phyloP scores from a whole-genome alignment of 805 yeast species.

The Metschnikowia lochheadii region DNA sequence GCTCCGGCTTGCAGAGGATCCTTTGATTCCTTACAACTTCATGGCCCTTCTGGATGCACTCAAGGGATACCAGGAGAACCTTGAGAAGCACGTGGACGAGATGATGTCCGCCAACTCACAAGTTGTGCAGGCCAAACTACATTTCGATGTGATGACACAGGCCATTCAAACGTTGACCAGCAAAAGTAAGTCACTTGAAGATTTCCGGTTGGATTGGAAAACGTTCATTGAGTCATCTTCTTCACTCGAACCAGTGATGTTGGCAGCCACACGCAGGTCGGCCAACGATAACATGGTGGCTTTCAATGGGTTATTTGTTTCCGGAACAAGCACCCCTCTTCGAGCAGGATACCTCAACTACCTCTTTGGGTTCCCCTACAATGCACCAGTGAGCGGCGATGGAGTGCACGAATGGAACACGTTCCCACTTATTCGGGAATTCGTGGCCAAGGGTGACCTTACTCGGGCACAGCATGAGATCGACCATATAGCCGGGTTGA shows the following conservation, averaged over 20 bases:
- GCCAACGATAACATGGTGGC: slow-evolving; percentile 69
- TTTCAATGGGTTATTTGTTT: slow-evolving; percentile 52
- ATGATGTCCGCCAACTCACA: not conserved
- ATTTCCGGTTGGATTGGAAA: slow-evolving; percentile 64
- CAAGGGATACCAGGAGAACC: slow-evolving; percentile 41
- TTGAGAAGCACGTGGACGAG: slow-evolving; percentile 36
- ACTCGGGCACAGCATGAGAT: slow-evolving; percentile 52
- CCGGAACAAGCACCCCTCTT: slow-evolving; percentile 38
- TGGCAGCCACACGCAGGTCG: slow-evolving; percentile 69
- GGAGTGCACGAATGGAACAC: slow-evolving; percentile 51
- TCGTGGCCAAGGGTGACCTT: slow-evolving; percentile 47
- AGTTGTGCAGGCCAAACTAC: slow-evolving; percentile 17
- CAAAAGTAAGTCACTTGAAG: slow-evolving; percentile 43
- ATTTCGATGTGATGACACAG: slow-evolving; percentile 22
- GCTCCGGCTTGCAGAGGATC: slow-evolving; percentile 66
- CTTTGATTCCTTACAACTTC: slow-evolving; percentile 69
- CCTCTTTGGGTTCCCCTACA: slow-evolving; percentile 63
- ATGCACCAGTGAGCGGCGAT: slow-evolving; percentile 42
- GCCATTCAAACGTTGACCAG: slow-evolving; percentile 25
- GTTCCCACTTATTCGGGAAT: slow-evolving; percentile 77
- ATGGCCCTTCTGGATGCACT: slow-evolving; percentile 43
- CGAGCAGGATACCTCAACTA: slow-evolving; percentile 67
- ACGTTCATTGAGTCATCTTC: slow-evolving; percentile 33
- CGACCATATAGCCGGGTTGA: slow-evolving; percentile 32
- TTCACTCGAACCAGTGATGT: slow-evolving; percentile 68